A percentile compares a stretch with the other conserved stretches of the same genome.
Conservation (phyloP, 2,329 filamentous ascomycete species). For the Ceratocystis lukuohia region DNA sequence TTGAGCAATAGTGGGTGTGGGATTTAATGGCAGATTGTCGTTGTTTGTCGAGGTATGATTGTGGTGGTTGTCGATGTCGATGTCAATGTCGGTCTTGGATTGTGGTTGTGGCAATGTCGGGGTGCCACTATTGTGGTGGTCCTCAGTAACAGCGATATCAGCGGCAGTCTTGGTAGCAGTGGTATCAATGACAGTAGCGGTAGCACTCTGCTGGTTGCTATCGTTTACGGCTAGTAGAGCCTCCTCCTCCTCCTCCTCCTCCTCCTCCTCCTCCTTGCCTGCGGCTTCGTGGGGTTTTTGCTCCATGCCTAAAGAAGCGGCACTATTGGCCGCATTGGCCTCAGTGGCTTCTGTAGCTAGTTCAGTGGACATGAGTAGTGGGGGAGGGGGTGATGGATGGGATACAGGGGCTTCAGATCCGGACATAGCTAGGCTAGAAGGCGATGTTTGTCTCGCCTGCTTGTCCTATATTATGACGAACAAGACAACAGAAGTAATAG, state of each 20-base stretch:
- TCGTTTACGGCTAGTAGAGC: slow-evolving; percentile 6
- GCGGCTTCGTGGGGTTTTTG: slow-evolving; percentile 6
- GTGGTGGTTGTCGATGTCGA: neutral
- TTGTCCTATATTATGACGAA: neutral
- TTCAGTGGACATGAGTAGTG: neutral
- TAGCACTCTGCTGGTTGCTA: neutral
- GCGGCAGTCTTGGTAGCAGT: neutral
- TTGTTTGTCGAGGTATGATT: neutral
- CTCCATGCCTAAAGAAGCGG: neutral
- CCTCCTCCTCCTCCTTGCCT: neutral
- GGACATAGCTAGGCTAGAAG: slow-evolving; percentile 3
- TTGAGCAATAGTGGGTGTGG: neutral
- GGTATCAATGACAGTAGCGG: neutral
- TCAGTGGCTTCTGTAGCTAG: slow-evolving; percentile 1
- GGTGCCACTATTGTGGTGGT: neutral
- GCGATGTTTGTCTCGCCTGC: neutral
- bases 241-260: too few relatives aligned
- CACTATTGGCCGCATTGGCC: neutral
- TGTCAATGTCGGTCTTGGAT: neutral
- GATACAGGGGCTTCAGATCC: neutral
- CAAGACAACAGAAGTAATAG: neutral
- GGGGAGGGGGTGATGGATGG: slow-evolving; percentile 1
- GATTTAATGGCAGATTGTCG: neutral
- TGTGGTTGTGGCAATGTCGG: neutral
- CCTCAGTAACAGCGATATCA: neutral